Base-by-base conservation (phyloP, 2,329 filamentous ascomycete species). In the Lasiodiplodia citricola region DNA sequence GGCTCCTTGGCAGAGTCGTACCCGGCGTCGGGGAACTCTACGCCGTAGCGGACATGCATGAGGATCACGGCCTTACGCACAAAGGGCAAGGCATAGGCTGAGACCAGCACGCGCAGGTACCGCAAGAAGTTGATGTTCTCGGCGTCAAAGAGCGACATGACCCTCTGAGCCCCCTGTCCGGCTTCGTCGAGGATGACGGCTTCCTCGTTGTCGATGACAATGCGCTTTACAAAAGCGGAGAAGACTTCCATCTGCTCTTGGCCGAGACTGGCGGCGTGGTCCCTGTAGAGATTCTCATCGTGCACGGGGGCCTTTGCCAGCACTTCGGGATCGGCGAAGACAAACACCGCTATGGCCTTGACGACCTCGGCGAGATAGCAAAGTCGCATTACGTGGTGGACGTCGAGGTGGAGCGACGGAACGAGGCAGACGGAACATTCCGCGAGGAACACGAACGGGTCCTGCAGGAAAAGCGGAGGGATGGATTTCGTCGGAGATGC, bases 361-460 rank as follows among this genome's bases (percentile, higher is more conserved):
- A 96, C 89, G 68, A 99, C 89, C 80, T 99, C 96, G 2, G 93
- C 93, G 67, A 97, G 86, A 76, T 97, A 97, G 81, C 94, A 97
- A 56, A 98, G 83, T 47, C 91, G 90, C 62, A 98, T 81, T 64
- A 98, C 80, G 78, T 97, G 92, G 51, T 90, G 87, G 52, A 96
- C 88, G 67, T 96, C 92, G 50, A 92, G 86, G 51, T 87, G 84
- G 35, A 93, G 87, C 2, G 90, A 86, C 10, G 91, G 86, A 7
- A 87, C 86, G 21, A 96, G 78, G 67, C 89, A 91, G 64, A 94
- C 87, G 0, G 92, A 89, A 74, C 88, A 90, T 76, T 97, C 92
- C 16, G 92, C 89, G 66, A 98, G 83, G 80, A 97, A 96, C 2
- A 92, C 80, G 78, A 96, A 96, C 0, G 89, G 83, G 75, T 96